Evolutionary conservation across 2,329 filamentous ascomycete species (phyloP).

Genomic region (Claviceps maximensis): DNA sequence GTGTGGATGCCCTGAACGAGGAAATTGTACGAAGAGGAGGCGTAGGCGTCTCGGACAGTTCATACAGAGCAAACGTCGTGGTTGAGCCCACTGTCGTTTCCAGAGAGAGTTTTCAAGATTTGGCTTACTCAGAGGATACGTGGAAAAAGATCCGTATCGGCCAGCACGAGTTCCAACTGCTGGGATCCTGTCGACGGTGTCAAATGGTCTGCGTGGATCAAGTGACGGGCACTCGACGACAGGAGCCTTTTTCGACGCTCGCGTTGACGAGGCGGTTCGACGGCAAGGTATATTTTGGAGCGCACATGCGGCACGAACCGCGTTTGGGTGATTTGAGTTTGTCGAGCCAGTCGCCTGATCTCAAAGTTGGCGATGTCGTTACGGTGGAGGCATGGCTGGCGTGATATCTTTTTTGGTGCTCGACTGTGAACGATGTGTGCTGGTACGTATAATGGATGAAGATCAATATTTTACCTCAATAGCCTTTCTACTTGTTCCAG

Average conservation of each 20-base stretch:
- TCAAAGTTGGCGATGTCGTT: slow-evolving; percentile 36
- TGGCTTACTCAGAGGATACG: slow-evolving; percentile 63
- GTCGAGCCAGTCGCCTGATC: slow-evolving; percentile 22
- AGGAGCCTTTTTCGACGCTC: slow-evolving; percentile 80
- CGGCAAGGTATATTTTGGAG: slow-evolving; percentile 81
- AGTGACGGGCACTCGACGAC: slow-evolving; percentile 58
- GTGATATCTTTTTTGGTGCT: background rate
- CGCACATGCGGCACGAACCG: slow-evolving; percentile 52
- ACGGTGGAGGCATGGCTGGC: slow-evolving; percentile 10
- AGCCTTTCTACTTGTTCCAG: background rate
- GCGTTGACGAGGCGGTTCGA: slow-evolving; percentile 74
- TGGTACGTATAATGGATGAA: background rate
- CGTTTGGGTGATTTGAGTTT: slow-evolving; percentile 3
- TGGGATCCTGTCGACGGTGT: slow-evolving; percentile 78
- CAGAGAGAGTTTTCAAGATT: slow-evolving; percentile 24
- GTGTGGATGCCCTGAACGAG: slow-evolving; percentile 64
- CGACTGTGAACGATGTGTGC: background rate
- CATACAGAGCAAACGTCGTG: slow-evolving; percentile 84
- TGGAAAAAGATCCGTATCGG: slow-evolving; percentile 63
- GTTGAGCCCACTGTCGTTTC: slow-evolving; percentile 32
- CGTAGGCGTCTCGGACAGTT: slow-evolving; percentile 53
- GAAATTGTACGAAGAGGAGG: slow-evolving; percentile 51
- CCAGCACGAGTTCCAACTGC: slow-evolving; percentile 48
- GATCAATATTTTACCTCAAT: background rate
- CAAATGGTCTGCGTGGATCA: slow-evolving; percentile 97